A percentile compares a stretch with the other conserved stretches of the same genome.
Evolutionary conservation across 805 yeast species (phyloP).

Genomic region (Starmera pachycereana): DNA sequence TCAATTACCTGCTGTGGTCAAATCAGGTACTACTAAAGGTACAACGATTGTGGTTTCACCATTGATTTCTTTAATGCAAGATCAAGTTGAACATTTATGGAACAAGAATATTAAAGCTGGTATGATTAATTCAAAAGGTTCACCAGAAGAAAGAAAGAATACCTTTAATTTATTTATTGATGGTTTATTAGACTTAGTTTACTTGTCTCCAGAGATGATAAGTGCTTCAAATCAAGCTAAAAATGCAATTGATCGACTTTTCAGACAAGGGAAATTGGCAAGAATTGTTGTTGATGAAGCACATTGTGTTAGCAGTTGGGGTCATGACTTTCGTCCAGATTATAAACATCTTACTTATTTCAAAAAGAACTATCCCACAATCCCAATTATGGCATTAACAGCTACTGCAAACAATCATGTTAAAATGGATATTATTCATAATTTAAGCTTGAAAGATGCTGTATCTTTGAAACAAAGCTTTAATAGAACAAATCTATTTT

Average conservation of each 20-base stretch:
- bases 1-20: constrained; percentile 84
- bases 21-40: constrained; percentile 66
- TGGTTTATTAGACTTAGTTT: constrained; percentile 67
- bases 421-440: constrained; percentile 72
- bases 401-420: constrained; percentile 96
- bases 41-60: constrained; percentile 92
- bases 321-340: constrained; percentile 96
- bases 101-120: constrained; percentile 67
- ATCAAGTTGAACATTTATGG: constrained; percentile 78
- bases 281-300: constrained; percentile 94
- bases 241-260: constrained; percentile 46
- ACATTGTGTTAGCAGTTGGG: constrained; percentile 98
- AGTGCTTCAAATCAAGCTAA: constrained; percentile 63
- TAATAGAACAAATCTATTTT: constrained; percentile 76
- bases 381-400: constrained; percentile 92
- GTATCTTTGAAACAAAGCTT: constrained; percentile 79
- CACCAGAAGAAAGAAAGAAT: constrained; percentile 49
- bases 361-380: constrained; percentile 60
- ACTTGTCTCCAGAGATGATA: constrained; percentile 92
- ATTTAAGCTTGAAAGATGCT: constrained; percentile 53
- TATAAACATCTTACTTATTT: constrained; percentile 73
- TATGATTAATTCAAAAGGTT: constrained; percentile 75
- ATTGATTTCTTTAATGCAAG: constrained; percentile 92
- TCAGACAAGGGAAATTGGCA: constrained; percentile 51
- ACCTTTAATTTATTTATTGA: constrained; percentile 51